A percentile compares a stretch with the other conserved stretches of the same genome.
Conservation (phyloP, 2,329 filamentous ascomycete genomes). For the Colletotrichum chrysophilum region DNA sequence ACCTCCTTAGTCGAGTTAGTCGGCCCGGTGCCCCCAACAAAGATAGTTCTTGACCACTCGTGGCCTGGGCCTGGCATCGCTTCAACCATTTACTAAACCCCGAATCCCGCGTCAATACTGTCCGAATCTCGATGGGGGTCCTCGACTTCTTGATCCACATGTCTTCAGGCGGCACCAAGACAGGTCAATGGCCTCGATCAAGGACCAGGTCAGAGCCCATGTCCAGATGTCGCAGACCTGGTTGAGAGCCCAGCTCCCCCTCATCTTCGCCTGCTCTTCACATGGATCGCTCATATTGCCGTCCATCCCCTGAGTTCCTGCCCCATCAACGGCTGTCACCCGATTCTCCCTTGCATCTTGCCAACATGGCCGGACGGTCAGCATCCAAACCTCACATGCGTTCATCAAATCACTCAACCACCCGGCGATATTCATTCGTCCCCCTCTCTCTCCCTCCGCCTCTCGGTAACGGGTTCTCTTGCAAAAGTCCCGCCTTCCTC, state of each 20-base stretch:
- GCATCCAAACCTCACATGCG: background rate
- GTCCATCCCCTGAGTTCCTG: background rate
- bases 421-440: background rate
- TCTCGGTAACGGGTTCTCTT: background rate
- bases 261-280: background rate
- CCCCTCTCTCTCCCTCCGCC: background rate
- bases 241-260: background rate
- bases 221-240: background rate
- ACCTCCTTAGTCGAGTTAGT: slow-evolving; percentile 14
- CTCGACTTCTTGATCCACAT: background rate
- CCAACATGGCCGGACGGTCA: background rate
- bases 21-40: background rate
- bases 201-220: background rate
- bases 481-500: background rate
- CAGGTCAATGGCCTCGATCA: background rate
- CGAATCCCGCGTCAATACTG: slow-evolving; percentile 1
- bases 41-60: background rate
- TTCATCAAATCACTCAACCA: background rate
- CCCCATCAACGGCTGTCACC: background rate
- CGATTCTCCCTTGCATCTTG: slow-evolving; percentile 8
- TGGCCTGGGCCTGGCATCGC: background rate
- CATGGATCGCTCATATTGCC: background rate
- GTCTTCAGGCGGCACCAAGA: background rate
- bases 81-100: background rate
- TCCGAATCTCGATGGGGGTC: background rate